Evolutionary conservation across 805 yeast genomes (phyloP).

Genomic region (Wickerhamiella galacta): DNA sequence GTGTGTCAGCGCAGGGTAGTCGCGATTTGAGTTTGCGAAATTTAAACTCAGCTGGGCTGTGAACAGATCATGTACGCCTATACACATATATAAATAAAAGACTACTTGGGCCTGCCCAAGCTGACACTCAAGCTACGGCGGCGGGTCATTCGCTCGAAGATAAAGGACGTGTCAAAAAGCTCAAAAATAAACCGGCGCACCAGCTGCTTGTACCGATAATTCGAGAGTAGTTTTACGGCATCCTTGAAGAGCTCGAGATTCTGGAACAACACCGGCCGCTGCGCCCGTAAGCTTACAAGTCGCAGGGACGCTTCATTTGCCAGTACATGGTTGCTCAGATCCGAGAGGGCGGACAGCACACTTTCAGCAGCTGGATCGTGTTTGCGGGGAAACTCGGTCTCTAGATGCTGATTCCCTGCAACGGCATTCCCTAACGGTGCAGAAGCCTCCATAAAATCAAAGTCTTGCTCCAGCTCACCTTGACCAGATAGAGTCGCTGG

Average conservation of each 20-base stretch:
- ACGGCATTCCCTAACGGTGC: not conserved
- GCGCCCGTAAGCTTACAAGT: conserved; percentile 36
- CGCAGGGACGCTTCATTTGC: conserved; percentile 40
- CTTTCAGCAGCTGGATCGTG: not conserved
- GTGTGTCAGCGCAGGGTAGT: too few relatives aligned
- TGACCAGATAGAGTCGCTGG: too few relatives aligned
- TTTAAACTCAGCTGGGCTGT: too few relatives aligned
- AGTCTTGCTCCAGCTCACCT: too few relatives aligned
- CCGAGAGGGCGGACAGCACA: conserved; percentile 24
- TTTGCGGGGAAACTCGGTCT: not conserved
- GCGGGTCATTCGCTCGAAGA: conserved; percentile 10
- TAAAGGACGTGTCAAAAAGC: conserved; percentile 30
- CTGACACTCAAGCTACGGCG: conserved; percentile 14
- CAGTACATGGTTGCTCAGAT: conserved; percentile 38
- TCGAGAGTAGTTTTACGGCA: conserved; percentile 35
- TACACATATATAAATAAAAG: not conserved
- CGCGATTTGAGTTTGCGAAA: too few relatives aligned
- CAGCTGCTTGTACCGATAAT: conserved; percentile 43
- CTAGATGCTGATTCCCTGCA: not conserved
- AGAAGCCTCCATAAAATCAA: conserved; percentile 11
- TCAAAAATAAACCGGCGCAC: conserved; percentile 52
- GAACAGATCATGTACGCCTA: too few relatives aligned
- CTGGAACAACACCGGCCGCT: conserved; percentile 36
- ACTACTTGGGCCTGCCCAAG: not conserved
- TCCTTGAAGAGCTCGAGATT: conserved; percentile 38